Percentiles rank a stretch among this genome's conserved stretches.
These are phyloP conservation scores for Mycocentrospora acerina DNA, from an alignment of 2,329 filamentous ascomycete species.

Conservation along the genomic window DNA sequence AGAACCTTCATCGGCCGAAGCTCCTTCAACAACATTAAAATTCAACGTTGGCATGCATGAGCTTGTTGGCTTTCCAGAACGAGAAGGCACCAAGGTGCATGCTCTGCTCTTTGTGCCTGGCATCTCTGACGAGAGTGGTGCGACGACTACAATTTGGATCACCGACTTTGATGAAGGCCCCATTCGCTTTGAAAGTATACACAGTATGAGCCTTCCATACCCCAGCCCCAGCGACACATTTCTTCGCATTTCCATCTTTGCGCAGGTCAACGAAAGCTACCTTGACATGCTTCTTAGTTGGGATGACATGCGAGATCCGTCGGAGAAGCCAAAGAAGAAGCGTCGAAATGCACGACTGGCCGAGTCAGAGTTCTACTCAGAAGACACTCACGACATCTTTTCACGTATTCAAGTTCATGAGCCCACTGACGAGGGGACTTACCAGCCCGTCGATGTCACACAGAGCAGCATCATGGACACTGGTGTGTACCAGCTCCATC, in stretches of 20 bases:
- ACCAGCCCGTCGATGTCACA: slow-evolving; percentile 88
- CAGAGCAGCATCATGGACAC: slow-evolving; percentile 80
- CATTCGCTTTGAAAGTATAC: slow-evolving; percentile 93
- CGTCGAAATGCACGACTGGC: slow-evolving; percentile 70
- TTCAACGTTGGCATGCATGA: slow-evolving; percentile 99
- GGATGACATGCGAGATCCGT: slow-evolving; percentile 92
- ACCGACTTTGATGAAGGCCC: slow-evolving; percentile 90
- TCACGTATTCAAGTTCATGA: slow-evolving; percentile 86
- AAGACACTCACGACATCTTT: slow-evolving; percentile 93
- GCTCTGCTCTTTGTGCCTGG: slow-evolving; percentile 95
- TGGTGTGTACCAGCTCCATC: slow-evolving; percentile 93
- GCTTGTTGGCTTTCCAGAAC: slow-evolving; percentile 88
- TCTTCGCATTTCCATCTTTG: slow-evolving; percentile 86
- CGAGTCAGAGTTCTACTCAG: slow-evolving; percentile 88
- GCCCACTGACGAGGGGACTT: slow-evolving; percentile 86
- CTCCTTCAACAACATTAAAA: slow-evolving; percentile 87
- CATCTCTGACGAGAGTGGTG: slow-evolving; percentile 78
- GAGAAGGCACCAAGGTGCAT: slow-evolving; percentile 93
- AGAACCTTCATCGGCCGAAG: slow-evolving; percentile 90
- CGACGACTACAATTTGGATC: slow-evolving; percentile 94
- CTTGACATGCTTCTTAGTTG: slow-evolving; percentile 96
- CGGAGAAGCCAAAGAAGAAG: slow-evolving; percentile 57
- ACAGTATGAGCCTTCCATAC: slow-evolving; percentile 93
- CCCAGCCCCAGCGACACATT: slow-evolving; percentile 73
- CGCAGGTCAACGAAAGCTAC: slow-evolving; percentile 88